Evolutionary conservation across 148 eudicot genomes (phyloP), one percentile per base, ranked within the genome.

Genomic region (Rhododendron vialii): DNA sequence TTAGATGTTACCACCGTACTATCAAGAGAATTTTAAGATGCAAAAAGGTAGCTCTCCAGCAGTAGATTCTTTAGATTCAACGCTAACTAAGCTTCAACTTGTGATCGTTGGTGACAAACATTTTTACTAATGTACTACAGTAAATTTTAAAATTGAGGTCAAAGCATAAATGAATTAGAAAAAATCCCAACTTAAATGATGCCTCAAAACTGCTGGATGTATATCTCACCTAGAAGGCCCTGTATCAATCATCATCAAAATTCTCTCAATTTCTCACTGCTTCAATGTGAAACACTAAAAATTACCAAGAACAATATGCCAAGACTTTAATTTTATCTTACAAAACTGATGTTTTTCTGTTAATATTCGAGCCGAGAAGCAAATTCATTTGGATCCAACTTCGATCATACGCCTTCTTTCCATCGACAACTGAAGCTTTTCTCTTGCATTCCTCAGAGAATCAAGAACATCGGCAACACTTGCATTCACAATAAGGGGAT

Each of bases 381-480:
- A 59, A n/a, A 18, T 38, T 81, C 87, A 86, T 76, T 55, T 57
- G 75, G 30, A 91, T 17, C 90, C 92, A 81, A 88, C 93, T 89
- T 71, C 80, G 82, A 89, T 90, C 85, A 87, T 81, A 28, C 80
- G 88, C 63, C 92, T 90, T 61, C 85, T 89, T 76, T 88, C 88
- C 89, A 92, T 89, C 18, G 92, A 86, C 67, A 85, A 85, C 59
- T 84, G 92, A 87, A 93, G 87, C 78, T 82, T 87, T 80, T 92
- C 93, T 87, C 88, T 90, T 18, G 93, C 91, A 53, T 55, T 78
- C 88, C 89, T 89, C 36, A 95, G 86, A 48, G 88, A 71, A 50
- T 92, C 89, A 30, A 95, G 92, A 26, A 91, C 98, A 74, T 95
- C 89, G 85, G 87, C 83, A 45, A 92, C 95, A 18, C 85, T 90